A percentile compares a stretch with the other conserved stretches of the same genome.
phyloP scores from a whole-genome alignment of 768 basidiomycete species.

The Calocybe cyanea region DNA sequence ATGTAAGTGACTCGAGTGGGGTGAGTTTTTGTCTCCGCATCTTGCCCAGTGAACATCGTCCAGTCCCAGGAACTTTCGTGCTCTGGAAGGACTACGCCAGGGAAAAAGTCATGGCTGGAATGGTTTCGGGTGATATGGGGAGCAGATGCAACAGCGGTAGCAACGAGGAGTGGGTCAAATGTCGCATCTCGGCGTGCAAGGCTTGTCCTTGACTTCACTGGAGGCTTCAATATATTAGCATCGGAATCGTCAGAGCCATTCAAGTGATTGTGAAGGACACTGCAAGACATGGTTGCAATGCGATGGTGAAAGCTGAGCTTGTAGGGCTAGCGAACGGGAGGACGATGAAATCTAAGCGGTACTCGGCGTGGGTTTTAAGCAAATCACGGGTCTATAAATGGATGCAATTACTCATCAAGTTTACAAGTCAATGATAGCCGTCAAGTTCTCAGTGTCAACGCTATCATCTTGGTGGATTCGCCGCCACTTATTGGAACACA shows the following conservation, averaged over 20 bases:
- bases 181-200: conserved; percentile 66
- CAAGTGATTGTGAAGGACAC: conserved; percentile 17
- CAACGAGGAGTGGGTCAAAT: conserved; percentile 76
- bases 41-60: conserved; percentile 51
- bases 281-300: conserved; percentile 17
- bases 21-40: conserved; percentile 30
- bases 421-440: not conserved
- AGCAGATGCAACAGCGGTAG: conserved; percentile 69
- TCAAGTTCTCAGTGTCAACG: too few relatives aligned
- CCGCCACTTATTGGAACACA: too few relatives aligned
- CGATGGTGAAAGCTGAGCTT: not conserved
- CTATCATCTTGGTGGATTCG: too few relatives aligned
- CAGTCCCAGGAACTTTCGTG: conserved; percentile 55
- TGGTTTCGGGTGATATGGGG: conserved; percentile 83
- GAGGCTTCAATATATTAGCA: conserved; percentile 57
- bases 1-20: conserved; percentile 56
- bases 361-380: conserved; percentile 10
- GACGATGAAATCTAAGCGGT: not conserved
- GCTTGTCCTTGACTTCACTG: conserved; percentile 32
- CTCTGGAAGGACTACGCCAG: conserved; percentile 48
- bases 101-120: conserved; percentile 78
- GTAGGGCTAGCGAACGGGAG: conserved; percentile 1
- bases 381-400: too few relatives aligned
- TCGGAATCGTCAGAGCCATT: conserved; percentile 36
- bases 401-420: too few relatives aligned